These are phyloP conservation scores for Oenanthe sinensis DNA, from an alignment of 129 eudicot species.

Conservation along the genomic window DNA sequence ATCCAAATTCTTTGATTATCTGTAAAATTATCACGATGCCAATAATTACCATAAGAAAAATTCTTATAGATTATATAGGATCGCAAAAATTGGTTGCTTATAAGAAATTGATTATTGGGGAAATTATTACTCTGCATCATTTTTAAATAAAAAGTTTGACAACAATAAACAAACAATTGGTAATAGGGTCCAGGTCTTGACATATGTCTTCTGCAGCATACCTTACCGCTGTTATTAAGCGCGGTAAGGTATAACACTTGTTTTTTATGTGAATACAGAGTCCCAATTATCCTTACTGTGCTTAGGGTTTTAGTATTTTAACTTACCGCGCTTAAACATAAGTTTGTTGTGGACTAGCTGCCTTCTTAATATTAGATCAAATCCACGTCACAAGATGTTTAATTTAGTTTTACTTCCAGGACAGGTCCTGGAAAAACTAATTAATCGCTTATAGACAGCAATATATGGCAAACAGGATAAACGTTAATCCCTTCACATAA, in stretches of 20 bases:
- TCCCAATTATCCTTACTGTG: too few relatives aligned
- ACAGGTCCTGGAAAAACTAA: not conserved
- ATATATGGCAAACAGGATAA: not conserved
- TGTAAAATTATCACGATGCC: constrained; percentile 29
- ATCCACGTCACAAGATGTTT: not conserved
- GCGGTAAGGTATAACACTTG: too few relatives aligned
- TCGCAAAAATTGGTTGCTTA: not conserved
- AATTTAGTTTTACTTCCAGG: not conserved
- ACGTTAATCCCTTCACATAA: not conserved
- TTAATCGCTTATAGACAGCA: not conserved
- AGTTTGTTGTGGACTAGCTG: too few relatives aligned
- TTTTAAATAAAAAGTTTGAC: not conserved
- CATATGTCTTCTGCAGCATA: too few relatives aligned
- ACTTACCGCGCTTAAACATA: too few relatives aligned
- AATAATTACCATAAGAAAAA: not conserved
- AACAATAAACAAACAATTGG: not conserved
- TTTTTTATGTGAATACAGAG: too few relatives aligned
- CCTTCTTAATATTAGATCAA: not conserved
- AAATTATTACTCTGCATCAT: not conserved
- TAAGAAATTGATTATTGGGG: not conserved
- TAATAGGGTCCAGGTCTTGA: too few relatives aligned
- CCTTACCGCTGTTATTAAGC: too few relatives aligned
- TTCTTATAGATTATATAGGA: not conserved
- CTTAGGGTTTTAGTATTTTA: too few relatives aligned
- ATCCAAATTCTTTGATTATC: constrained; percentile 72